phyloP scores from a whole-genome alignment of 2,329 filamentous ascomycete genomes.

The Didymella arachidicola region DNA sequence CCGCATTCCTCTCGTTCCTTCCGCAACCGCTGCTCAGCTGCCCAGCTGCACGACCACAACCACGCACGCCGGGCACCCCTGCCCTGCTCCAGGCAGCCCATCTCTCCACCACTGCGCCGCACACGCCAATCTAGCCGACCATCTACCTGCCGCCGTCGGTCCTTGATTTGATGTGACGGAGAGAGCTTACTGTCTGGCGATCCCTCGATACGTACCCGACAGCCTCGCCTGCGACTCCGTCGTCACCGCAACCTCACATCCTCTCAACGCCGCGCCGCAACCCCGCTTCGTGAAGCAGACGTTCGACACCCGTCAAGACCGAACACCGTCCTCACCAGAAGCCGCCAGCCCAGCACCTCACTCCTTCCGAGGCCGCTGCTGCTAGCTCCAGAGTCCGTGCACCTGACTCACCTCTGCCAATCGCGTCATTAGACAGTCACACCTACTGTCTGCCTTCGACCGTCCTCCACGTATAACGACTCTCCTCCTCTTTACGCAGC shows the following conservation, averaged over 20 bases:
- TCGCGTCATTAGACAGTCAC: conserved; percentile 38
- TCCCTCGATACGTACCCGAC: conserved; percentile 31
- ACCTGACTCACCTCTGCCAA: conserved; percentile 47
- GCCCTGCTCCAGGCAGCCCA: conserved; percentile 28
- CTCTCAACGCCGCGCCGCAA: conserved; percentile 22
- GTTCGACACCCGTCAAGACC: conserved; percentile 37
- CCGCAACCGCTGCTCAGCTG: conserved; percentile 37
- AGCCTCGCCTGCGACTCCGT: conserved; percentile 33
- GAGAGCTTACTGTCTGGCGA: conserved; percentile 38
- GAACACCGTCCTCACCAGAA: conserved; percentile 34
- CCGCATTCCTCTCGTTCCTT: conserved; percentile 41
- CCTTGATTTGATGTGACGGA: conserved; percentile 47
- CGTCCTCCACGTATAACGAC: conserved; percentile 51
- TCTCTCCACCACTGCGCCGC: conserved; percentile 32
- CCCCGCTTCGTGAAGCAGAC: conserved; percentile 33
- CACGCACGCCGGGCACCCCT: conserved; percentile 32
- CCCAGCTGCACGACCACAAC: conserved; percentile 29
- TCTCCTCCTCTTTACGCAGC: conserved; percentile 49
- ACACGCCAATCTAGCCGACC: conserved; percentile 44
- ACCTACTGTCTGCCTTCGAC: conserved; percentile 39
- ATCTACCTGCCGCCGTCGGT: conserved; percentile 36
- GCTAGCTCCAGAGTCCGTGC: conserved; percentile 42
- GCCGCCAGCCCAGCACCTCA: conserved; percentile 39
- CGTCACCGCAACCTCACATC: conserved; percentile 26
- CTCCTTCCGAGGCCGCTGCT: conserved; percentile 16